Evolutionary conservation across 1,284 basidiomycete genomes (phyloP).

Genomic region (Ustilago trichophora): DNA sequence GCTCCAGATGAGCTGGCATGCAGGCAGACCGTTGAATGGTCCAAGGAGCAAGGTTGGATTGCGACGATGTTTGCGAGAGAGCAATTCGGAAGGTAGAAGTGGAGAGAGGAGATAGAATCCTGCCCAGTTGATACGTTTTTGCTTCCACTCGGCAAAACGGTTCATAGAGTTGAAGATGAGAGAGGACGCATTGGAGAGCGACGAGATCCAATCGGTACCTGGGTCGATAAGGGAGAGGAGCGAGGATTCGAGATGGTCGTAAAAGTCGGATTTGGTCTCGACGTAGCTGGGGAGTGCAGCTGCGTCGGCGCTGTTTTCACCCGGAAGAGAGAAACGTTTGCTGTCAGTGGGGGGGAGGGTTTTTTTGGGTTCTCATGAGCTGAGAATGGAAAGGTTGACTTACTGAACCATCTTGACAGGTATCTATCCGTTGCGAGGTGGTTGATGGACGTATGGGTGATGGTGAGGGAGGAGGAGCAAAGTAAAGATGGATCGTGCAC

Average conservation of each 20-base stretch:
- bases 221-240: conserved; percentile 60
- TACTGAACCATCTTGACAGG: conserved; percentile 26
- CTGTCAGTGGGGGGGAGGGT: too few relatives aligned
- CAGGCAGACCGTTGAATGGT: conserved; percentile 68
- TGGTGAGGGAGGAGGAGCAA: not conserved
- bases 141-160: conserved; percentile 48
- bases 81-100: conserved; percentile 53
- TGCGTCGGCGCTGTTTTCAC: conserved; percentile 68
- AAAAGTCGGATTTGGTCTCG: conserved; percentile 62
- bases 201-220: conserved; percentile 58
- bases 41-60: conserved; percentile 64
- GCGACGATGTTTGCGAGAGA: not conserved
- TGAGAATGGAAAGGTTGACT: not conserved
- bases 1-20: conserved; percentile 65
- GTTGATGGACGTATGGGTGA: too few relatives aligned
- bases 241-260: conserved; percentile 63
- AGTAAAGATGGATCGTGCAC: too few relatives aligned
- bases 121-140: conserved; percentile 64
- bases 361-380: too few relatives aligned
- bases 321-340: not conserved
- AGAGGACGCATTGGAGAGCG: conserved; percentile 62
- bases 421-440: too few relatives aligned
- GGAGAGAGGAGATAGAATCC: conserved; percentile 68
- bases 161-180: conserved; percentile 62
- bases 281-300: conserved; percentile 76